Evolutionary conservation across 495 filamentous ascomycete genomes (phyloP), one percentile per base, ranked within the genome.

Genomic region (Xylaria acuta): DNA sequence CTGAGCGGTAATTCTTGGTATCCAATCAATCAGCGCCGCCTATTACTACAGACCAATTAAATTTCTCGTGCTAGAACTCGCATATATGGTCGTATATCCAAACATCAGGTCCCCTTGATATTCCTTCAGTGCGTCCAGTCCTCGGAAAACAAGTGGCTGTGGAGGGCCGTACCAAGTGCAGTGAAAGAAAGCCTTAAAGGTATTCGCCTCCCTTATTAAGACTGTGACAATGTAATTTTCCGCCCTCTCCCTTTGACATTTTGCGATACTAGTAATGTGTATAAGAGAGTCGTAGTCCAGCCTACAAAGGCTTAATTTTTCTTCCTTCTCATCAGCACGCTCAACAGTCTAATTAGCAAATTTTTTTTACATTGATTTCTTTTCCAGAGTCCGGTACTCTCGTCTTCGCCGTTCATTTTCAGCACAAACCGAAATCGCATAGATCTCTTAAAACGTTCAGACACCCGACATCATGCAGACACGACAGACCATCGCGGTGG

Each of bases 381-480:
- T 16, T 56, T 45, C 7, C 20, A 1, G 70, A 67, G 70, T 72
- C 70, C 43, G 70, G 70, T 25, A 72, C 70, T 72, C 70, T 72
- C 70, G 32, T 34, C n/a, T 47, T 47, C 54, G 47, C 58, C 38
- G 8, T 40, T 56, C 36, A 71, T 34, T 65, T 14, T 56, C 27
- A 12, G 27, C 18, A 38, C 3, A 51, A 38, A 32, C 7, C 45
- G 27, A 4, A 18, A 32, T 38, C 30, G 8, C 16, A 53, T 38
- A 67, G 30, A 67, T 40, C 45, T 47, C 38, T 64, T n/a, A 63
- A 63, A 47, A 16, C 34, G 1, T 18, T 43, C 36, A 38, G 36
- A 34, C 47, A 30, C 27, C n/a, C 22, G 36, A 34, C 69, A 71
- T 59, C 81, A 86, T 73, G 62, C 87, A 85, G 85, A 77, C 86